A percentile compares a stretch with the other conserved stretches of the same genome.
Evolutionary conservation across 768 basidiomycete species (phyloP).

Genomic region (Candolleomyces efflorescens): DNA sequence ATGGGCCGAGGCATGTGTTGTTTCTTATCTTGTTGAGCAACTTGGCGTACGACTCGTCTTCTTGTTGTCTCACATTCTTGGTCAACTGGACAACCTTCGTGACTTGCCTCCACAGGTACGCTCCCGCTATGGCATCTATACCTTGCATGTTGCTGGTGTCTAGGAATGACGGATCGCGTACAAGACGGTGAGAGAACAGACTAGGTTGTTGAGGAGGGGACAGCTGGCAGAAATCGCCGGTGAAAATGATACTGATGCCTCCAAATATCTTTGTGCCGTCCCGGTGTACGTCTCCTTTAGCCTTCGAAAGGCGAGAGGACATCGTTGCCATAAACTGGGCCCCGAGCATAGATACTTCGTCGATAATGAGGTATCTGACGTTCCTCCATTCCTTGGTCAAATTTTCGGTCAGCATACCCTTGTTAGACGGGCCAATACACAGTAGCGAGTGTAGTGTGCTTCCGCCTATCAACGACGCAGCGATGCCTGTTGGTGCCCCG

Average conservation of each 20-base stretch:
- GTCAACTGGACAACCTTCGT: constrained; percentile 1
- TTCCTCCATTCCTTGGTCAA: not conserved
- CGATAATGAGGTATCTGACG: not conserved
- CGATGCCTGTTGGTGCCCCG: not conserved
- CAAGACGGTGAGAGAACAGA: constrained; percentile 14
- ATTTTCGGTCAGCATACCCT: no score
- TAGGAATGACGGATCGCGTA: constrained; percentile 1
- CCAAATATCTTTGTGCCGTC: constrained; percentile 14
- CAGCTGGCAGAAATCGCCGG: constrained; percentile 14
- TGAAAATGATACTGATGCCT: constrained; percentile 26
- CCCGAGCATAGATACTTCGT: not conserved
- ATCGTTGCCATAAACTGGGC: not conserved
- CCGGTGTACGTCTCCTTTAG: not conserved
- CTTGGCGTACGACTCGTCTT: constrained; percentile 6
- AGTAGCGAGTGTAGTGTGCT: not conserved
- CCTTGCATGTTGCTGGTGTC: constrained; percentile 1
- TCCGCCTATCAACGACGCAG: not conserved
- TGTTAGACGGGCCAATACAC: not conserved
- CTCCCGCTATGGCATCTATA: constrained; percentile 7
- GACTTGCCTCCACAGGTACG: constrained; percentile 11
- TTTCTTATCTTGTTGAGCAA: constrained; percentile 9
- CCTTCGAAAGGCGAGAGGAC: not conserved
- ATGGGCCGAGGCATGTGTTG: not conserved
- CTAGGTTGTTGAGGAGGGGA: constrained; percentile 12
- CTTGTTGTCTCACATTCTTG: no score